A percentile compares a stretch with the other conserved stretches of the same genome.
These are phyloP conservation scores for Cyclotella distinguenda DNA, from an alignment of 108 stramenopile genomes.

Conservation along the genomic window DNA sequence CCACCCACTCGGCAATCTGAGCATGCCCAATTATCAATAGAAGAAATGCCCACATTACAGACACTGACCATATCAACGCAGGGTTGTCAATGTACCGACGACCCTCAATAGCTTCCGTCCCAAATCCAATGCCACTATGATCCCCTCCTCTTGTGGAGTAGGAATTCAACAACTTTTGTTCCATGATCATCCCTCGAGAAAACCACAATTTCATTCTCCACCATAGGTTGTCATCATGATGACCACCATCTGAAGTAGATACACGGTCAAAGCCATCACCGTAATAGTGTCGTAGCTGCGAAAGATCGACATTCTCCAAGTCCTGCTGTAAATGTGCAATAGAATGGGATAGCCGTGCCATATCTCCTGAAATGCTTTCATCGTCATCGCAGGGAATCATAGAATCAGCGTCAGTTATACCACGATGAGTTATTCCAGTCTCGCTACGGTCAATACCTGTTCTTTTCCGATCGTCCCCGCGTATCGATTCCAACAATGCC, in stretches of 20 bases:
- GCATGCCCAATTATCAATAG: constrained; percentile 9
- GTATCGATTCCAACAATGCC: constrained; percentile 24
- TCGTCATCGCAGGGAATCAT: constrained; percentile 32
- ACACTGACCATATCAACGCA: constrained; percentile 24
- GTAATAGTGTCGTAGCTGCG: constrained; percentile 5
- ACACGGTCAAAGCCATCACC: constrained; percentile 13
- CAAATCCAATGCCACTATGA: neutral
- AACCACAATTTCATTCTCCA: constrained; percentile 33
- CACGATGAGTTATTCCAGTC: neutral
- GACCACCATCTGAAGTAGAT: neutral
- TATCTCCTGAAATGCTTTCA: constrained; percentile 39
- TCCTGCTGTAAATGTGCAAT: constrained; percentile 38
- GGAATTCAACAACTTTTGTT: constrained; percentile 31
- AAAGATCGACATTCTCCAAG: constrained; percentile 34
- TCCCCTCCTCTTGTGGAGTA: neutral
- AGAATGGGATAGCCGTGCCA: constrained; percentile 15
- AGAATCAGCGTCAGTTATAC: neutral
- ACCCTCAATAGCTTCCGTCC: neutral
- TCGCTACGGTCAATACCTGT: neutral
- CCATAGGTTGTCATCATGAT: constrained; percentile 3
- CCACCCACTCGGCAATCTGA: constrained; percentile 19
- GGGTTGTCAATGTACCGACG: constrained; percentile 23
- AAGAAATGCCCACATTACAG: constrained; percentile 35
- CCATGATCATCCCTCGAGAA: constrained; percentile 19
- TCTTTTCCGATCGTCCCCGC: constrained; percentile 7